Conservation (phyloP, 345 rosid species). For the Turritis glabra region DNA sequence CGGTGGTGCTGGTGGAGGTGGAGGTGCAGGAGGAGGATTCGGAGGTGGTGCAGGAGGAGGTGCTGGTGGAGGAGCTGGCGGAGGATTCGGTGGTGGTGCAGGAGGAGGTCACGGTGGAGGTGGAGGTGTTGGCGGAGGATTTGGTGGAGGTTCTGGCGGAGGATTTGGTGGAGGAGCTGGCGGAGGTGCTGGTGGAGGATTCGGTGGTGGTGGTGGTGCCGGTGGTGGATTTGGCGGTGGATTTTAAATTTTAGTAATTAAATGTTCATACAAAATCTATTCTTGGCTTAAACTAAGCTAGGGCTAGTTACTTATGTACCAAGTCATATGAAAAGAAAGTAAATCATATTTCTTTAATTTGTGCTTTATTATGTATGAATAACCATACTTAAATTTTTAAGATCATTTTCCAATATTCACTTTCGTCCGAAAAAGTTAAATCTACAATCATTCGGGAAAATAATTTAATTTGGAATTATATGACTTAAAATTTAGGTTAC, state of each 20-base stretch:
- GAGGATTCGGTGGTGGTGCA: conserved; percentile 23
- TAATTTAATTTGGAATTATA: not conserved
- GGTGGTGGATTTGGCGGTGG: conserved; percentile 35
- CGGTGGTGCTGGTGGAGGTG: conserved; percentile 8
- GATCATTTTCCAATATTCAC: not conserved
- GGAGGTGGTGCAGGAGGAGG: conserved; percentile 36
- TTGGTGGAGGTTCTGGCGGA: conserved; percentile 30
- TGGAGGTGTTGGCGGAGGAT: conserved; percentile 30
- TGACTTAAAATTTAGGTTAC: conserved; percentile 17
- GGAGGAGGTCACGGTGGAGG: conserved; percentile 29
- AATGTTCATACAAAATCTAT: conserved; percentile 10
- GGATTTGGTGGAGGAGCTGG: conserved; percentile 36
- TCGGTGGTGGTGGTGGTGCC: conserved; percentile 31
- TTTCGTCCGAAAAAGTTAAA: not conserved
- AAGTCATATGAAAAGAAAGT: conserved; percentile 18
- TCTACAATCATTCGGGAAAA: not conserved
- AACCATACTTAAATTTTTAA: not conserved
- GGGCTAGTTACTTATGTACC: conserved; percentile 27
- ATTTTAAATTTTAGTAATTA: conserved; percentile 13
- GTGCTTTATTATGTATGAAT: conserved; percentile 2
- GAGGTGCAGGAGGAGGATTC: conserved; percentile 2
- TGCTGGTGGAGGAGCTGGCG: conserved; percentile 10
- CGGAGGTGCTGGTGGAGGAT: conserved; percentile 34
- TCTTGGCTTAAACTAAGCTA: conserved; percentile 28
- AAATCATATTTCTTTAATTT: conserved; percentile 10